phyloP scores from a whole-genome alignment of 208 protist species.

The Chromosphaera perkinsii region DNA sequence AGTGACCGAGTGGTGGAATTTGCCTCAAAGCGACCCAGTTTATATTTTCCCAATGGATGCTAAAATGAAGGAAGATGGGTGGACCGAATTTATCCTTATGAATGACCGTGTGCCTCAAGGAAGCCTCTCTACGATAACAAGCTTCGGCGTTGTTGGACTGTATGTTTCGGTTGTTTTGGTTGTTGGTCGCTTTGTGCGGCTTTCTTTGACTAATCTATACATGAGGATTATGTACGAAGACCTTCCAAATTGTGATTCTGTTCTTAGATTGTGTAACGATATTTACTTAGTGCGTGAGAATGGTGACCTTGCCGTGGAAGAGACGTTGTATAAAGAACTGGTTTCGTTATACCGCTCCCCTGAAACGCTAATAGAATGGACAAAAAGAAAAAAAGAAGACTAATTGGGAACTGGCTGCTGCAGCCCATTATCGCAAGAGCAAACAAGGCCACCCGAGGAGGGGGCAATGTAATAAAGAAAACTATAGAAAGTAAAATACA shows the following conservation, averaged over 20 bases:
- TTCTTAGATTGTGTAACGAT: background rate
- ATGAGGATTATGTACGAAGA: background rate
- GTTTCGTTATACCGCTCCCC: constrained; percentile 14
- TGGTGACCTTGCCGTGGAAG: constrained; percentile 8
- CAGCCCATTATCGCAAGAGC: too few relatives aligned
- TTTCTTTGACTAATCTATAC: background rate
- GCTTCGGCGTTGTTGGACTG: background rate
- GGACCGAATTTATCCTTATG: too few relatives aligned
- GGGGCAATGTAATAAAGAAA: too few relatives aligned
- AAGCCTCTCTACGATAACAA: too few relatives aligned
- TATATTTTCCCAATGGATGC: too few relatives aligned
- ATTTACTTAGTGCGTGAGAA: constrained; percentile 18
- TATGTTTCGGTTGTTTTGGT: constrained; percentile 23
- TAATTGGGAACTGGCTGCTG: too few relatives aligned
- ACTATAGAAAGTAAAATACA: too few relatives aligned
- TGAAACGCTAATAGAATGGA: constrained; percentile 8
- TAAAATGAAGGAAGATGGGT: too few relatives aligned
- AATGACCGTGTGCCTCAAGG: too few relatives aligned
- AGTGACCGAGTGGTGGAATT: too few relatives aligned
- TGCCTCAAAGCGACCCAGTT: too few relatives aligned
- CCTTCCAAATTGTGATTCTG: background rate
- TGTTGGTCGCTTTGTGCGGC: constrained; percentile 9
- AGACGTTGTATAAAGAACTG: constrained; percentile 2
- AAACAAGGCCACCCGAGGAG: too few relatives aligned
- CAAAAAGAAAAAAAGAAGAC: background rate